Conservation (phyloP, 495 filamentous ascomycete genomes). For the Tetracladium setigerum region DNA sequence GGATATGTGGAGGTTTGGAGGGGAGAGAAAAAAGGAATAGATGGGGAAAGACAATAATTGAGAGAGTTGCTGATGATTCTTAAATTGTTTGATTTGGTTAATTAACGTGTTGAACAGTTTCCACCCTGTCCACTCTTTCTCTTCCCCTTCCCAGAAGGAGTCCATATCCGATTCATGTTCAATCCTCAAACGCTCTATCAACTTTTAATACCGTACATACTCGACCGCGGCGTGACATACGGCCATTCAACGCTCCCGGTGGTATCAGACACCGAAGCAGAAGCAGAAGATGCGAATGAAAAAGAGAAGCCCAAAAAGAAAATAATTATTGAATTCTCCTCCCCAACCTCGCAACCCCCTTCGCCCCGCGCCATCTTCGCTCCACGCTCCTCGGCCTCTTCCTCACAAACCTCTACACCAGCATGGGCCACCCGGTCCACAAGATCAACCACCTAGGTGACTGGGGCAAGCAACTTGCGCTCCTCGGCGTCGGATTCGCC, state of each 20-base stretch:
- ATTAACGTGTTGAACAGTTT: conserved; percentile 17
- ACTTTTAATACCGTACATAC: conserved; percentile 36
- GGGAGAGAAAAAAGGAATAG: too few species aligned
- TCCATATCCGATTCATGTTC: conserved; percentile 29
- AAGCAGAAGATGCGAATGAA: conserved; percentile 24
- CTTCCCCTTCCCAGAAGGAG: conserved; percentile 22
- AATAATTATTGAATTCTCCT: conserved; percentile 60
- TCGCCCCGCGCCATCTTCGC: conserved; percentile 64
- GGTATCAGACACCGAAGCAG: conserved; percentile 14
- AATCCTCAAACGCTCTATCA: conserved; percentile 30
- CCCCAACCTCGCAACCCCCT: conserved; percentile 73
- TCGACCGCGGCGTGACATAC: conserved; percentile 29
- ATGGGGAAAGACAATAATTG: too few species aligned
- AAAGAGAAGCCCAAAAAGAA: conserved; percentile 29
- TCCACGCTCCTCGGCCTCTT: conserved; percentile 74
- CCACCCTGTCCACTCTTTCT: conserved; percentile 24
- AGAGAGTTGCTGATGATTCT: too few species aligned
- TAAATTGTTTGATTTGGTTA: too few species aligned
- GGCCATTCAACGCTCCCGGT: conserved; percentile 19
- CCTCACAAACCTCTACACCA: conserved; percentile 58
- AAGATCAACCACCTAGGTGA: conserved; percentile 73
- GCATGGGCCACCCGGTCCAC: conserved; percentile 64
- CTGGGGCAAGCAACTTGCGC: conserved; percentile 71
- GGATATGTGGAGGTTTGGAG: too few species aligned
- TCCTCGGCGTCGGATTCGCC: conserved; percentile 61